These are phyloP conservation scores for Decorospora gaudefroyi DNA, from an alignment of 2,329 filamentous ascomycete genomes.

Conservation along the genomic window DNA sequence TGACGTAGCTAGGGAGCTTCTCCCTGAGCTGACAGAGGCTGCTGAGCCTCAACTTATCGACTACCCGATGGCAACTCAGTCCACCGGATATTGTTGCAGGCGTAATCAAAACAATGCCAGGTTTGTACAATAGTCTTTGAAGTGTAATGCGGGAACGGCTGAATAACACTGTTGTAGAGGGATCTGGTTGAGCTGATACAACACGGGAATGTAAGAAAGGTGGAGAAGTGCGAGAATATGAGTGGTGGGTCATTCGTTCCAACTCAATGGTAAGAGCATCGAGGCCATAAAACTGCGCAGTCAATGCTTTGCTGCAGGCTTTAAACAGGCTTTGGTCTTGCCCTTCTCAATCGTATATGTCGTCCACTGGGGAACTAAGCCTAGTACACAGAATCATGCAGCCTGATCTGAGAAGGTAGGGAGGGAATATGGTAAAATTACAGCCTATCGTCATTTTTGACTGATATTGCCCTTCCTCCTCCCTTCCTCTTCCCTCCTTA, in stretches of 20 bases:
- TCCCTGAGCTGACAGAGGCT: too few species aligned
- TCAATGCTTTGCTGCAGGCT: not conserved
- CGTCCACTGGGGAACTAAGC: not conserved
- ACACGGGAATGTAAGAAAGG: not conserved
- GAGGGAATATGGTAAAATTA: not conserved
- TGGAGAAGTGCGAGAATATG: not conserved
- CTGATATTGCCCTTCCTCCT: too few species aligned
- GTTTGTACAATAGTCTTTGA: not conserved
- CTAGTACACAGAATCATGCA: not conserved
- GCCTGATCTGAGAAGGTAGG: not conserved
- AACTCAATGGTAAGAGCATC: not conserved
- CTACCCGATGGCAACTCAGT: too few species aligned
- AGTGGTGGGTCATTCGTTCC: too few species aligned
- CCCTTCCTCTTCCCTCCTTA: not conserved
- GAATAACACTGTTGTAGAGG: not conserved
- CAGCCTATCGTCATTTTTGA: too few species aligned
- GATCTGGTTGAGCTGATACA: not conserved
- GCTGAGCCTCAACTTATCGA: too few species aligned
- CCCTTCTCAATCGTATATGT: not conserved
- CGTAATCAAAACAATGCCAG: not conserved
- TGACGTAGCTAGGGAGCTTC: too few species aligned
- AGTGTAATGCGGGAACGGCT: not conserved
- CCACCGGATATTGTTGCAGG: not conserved
- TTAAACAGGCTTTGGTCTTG: not conserved
- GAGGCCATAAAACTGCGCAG: not conserved